Percentiles rank a stretch among this genome's conserved stretches.
phyloP scores from a whole-genome alignment of 768 basidiomycete genomes.

The Tulasnella calospora region DNA sequence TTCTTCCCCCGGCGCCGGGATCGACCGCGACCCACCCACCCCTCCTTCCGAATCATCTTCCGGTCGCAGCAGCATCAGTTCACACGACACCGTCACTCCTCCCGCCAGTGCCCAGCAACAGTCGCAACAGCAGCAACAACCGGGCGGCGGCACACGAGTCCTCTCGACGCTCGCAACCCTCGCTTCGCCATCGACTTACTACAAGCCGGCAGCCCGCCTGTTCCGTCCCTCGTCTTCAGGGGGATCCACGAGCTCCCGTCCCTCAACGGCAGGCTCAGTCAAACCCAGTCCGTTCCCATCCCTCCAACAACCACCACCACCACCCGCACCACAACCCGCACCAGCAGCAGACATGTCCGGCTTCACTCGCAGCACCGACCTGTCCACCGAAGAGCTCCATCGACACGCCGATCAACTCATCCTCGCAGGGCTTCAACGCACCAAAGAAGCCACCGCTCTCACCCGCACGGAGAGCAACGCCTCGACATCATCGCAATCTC shows the following conservation, averaged over 20 bases:
- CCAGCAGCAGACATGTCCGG: not conserved
- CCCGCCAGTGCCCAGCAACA: not conserved
- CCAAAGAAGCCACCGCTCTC: slow-evolving; percentile 32
- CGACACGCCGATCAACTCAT: slow-evolving; percentile 46
- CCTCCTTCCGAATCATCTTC: slow-evolving; percentile 12
- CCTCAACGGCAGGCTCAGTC: slow-evolving; percentile 12
- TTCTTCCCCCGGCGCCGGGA: not conserved
- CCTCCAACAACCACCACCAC: not conserved
- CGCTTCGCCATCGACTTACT: slow-evolving; percentile 16
- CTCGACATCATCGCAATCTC: slow-evolving; percentile 29
- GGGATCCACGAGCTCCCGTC: not conserved
- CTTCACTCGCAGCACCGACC: not conserved
- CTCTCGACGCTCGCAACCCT: slow-evolving; percentile 21
- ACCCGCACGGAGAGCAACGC: slow-evolving; percentile 21
- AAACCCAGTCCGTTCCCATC: slow-evolving; percentile 16
- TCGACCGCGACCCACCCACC: slow-evolving; percentile 6
- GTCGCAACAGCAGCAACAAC: not conserved
- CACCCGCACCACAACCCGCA: not conserved
- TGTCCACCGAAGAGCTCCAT: slow-evolving; percentile 36
- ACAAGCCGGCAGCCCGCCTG: slow-evolving; percentile 10
- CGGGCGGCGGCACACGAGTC: not conserved
- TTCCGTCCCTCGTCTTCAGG: not conserved
- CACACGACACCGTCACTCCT: slow-evolving; percentile 17
- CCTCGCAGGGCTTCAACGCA: slow-evolving; percentile 51
- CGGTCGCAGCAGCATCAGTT: not conserved